Evolutionary conservation across 345 rosid genomes (phyloP).

Genomic region (Camelina laxa): DNA sequence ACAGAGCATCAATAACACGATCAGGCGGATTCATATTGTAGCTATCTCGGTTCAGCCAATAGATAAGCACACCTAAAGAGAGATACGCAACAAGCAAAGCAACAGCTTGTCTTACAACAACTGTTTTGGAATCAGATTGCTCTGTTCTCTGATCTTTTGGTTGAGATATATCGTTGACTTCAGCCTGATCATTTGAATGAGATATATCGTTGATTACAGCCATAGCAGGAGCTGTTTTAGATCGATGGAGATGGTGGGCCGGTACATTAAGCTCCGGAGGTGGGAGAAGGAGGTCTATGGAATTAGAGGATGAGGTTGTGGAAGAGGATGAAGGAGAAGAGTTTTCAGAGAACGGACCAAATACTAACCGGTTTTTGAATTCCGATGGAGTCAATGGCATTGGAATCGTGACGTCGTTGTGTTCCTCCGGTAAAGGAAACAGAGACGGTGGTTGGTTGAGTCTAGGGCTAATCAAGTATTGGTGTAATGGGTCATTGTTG

Average conservation of each 20-base stretch:
- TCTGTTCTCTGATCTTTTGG: slow-evolving; percentile 46
- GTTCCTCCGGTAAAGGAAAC: slow-evolving; percentile 63
- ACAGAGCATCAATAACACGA: slow-evolving; percentile 85
- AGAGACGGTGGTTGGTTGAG: slow-evolving; percentile 46
- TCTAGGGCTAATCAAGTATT: slow-evolving; percentile 50
- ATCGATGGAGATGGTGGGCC: slow-evolving; percentile 60
- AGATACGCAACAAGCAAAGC: slow-evolving; percentile 63
- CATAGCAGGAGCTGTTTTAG: slow-evolving; percentile 88
- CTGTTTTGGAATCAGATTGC: slow-evolving; percentile 50
- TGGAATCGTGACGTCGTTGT: slow-evolving; percentile 63
- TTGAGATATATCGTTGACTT: too few species aligned
- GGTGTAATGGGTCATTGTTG: slow-evolving; percentile 56
- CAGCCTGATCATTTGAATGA: slow-evolving; percentile 31
- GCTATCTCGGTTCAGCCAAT: slow-evolving; percentile 59
- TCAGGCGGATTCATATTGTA: slow-evolving; percentile 64
- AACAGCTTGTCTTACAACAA: slow-evolving; percentile 58
- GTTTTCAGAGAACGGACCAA: slow-evolving; percentile 53
- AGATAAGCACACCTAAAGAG: slow-evolving; percentile 71
- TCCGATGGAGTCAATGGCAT: slow-evolving; percentile 69
- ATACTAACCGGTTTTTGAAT: slow-evolving; percentile 70
- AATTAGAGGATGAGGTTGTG: slow-evolving; percentile 51
- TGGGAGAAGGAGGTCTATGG: slow-evolving; percentile 39
- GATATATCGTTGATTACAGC: slow-evolving; percentile 59
- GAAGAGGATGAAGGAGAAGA: slow-evolving; percentile 56
- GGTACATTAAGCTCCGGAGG: slow-evolving; percentile 48